phyloP scores from a whole-genome alignment of 2,329 filamentous ascomycete genomes.

The Dendrostoma leiphaemia region DNA sequence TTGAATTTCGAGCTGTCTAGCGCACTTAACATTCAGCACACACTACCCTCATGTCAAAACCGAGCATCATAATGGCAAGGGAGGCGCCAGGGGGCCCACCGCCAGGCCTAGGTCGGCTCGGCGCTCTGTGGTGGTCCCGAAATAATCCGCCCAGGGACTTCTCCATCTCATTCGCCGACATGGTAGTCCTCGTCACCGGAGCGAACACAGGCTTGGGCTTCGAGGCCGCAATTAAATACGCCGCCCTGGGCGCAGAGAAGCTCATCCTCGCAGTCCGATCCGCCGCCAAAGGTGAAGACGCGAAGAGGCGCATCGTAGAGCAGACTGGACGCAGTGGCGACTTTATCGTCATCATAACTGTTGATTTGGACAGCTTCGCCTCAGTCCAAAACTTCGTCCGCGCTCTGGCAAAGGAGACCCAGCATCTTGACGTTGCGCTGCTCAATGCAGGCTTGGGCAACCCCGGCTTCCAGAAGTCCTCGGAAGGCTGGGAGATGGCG shows the following conservation, averaged over 20 bases:
- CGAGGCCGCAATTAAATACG: conserved; percentile 8
- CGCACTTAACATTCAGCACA: not conserved
- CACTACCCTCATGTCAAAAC: not conserved
- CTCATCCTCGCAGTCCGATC: conserved; percentile 8
- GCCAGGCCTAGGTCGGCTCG: not conserved
- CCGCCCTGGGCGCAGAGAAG: not conserved
- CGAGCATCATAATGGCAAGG: not conserved
- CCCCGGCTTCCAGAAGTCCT: conserved; percentile 30
- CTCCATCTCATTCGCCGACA: conserved; percentile 4
- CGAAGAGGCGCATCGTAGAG: conserved; percentile 1
- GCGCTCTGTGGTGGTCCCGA: not conserved
- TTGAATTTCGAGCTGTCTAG: no score
- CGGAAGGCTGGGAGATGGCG: conserved; percentile 16
- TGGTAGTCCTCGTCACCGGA: conserved; percentile 7
- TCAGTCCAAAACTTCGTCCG: conserved; percentile 35
- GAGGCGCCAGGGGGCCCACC: conserved; percentile 3
- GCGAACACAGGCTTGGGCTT: conserved; percentile 10
- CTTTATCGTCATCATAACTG: conserved; percentile 31
- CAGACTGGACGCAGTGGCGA: not conserved
- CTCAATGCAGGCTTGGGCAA: conserved; percentile 39
- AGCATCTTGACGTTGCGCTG: not conserved
- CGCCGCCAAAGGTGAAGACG: conserved; percentile 1
- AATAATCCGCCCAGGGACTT: not conserved
- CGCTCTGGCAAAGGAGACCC: not conserved
- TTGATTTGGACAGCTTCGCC: conserved; percentile 39